phyloP scores from a whole-genome alignment of 1,139 yeast species.

The Blastobotrys apis region DNA sequence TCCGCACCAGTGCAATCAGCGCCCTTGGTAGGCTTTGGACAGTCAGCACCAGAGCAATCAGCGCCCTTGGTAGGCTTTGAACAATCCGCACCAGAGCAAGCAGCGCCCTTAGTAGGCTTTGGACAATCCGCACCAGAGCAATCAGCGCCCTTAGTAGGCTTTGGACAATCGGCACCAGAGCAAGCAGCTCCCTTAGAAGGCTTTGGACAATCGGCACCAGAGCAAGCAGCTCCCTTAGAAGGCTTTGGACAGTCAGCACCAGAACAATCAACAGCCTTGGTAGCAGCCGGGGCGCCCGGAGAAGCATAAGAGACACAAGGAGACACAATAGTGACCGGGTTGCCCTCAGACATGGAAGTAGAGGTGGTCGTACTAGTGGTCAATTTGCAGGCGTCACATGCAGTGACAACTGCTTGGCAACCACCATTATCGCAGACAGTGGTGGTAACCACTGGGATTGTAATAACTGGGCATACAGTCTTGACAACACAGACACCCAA shows the following conservation, averaged over 20 bases:
- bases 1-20: too few relatives aligned
- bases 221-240: too few relatives aligned
- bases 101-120: neutral
- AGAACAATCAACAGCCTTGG: too few relatives aligned
- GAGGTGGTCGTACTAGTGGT: constrained; percentile 1
- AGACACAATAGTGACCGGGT: constrained; percentile 3
- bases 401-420: constrained; percentile 11
- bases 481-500: constrained; percentile 24
- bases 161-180: neutral
- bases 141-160: too few relatives aligned
- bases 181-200: too few relatives aligned
- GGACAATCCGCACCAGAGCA: neutral
- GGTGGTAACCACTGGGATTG: constrained; percentile 1
- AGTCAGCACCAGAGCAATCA: neutral
- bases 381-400: constrained; percentile 22
- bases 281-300: too few relatives aligned
- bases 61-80: neutral
- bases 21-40: neutral
- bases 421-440: neutral
- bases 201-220: too few relatives aligned
- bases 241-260: too few relatives aligned
- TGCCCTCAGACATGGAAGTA: neutral
- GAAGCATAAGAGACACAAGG: constrained; percentile 4
- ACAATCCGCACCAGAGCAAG: neutral
- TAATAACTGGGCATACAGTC: constrained; percentile 23